Percentiles rank a stretch among this genome's conserved stretches.
phyloP scores from a whole-genome alignment of 106 monocot genomes.

The Platanthera guangdongensis region DNA sequence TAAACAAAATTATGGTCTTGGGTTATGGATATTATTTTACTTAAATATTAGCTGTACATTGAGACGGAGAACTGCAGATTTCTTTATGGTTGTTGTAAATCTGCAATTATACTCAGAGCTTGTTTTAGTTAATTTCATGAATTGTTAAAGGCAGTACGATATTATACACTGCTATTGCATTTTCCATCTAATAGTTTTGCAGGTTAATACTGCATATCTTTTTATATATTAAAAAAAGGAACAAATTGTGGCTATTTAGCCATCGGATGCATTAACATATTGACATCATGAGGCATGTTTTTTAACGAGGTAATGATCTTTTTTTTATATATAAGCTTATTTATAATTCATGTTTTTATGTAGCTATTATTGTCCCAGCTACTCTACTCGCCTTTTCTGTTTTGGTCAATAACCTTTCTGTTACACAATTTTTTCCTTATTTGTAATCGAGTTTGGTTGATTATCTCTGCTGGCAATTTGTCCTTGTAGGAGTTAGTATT shows the following conservation, averaged over 20 bases:
- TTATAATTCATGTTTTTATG: background rate
- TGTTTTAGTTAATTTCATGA: background rate
- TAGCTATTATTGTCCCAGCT: too few relatives aligned
- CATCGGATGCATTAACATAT: conserved; percentile 19
- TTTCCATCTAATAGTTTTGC: conserved; percentile 20
- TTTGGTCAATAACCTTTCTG: too few relatives aligned
- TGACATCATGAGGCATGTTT: conserved; percentile 20
- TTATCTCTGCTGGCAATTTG: too few relatives aligned
- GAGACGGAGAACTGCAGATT: background rate
- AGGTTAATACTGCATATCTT: conserved; percentile 27
- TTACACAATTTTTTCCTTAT: too few relatives aligned
- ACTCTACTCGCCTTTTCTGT: too few relatives aligned
- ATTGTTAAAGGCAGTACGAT: background rate
- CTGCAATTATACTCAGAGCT: background rate
- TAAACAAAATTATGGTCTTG: too few relatives aligned
- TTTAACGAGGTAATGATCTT: conserved; percentile 25
- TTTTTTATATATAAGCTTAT: background rate
- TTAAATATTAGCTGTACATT: too few relatives aligned
- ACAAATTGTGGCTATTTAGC: conserved; percentile 19
- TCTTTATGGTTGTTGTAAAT: background rate
- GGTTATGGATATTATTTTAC: too few relatives aligned
- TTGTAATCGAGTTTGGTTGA: too few relatives aligned
- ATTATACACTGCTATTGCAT: background rate
- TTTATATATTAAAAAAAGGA: conserved; percentile 12
- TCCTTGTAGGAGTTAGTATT: too few relatives aligned